Base-by-base conservation (phyloP, 1,284 basidiomycete genomes). In the Leccinum griseonigrum region DNA sequence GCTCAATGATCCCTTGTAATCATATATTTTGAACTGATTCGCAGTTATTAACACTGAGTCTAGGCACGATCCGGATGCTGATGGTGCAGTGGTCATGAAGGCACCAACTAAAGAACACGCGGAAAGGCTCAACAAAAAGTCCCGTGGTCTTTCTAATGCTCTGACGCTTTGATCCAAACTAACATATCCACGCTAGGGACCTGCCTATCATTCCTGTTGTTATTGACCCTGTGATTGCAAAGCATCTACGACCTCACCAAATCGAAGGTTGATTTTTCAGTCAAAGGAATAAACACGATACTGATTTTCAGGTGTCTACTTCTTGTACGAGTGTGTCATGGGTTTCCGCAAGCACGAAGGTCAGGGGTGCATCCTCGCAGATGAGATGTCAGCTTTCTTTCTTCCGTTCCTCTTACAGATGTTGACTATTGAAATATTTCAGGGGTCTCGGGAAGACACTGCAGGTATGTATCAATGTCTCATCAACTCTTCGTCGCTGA, bases 241-340 rank as follows among this genome's bases (percentile, higher is more conserved):
- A 85, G 55, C 84, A 85, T 59, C 84, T 99, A 74, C 84, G 97
- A 53, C 87, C 91, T 3, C 97, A 99, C 77, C 97, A 99, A 73
- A 81, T 85, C 56, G 94, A 97, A 80, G 96, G 96, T 83, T 69
- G 14, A 16, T 28, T 58, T 58, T 54, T 60, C 11, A 5, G 10
- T 38, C 3, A 13, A 53, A 3, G 18, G 3, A 56, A 11, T 48
- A 22, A 54, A 5, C 22, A 56, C 54, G 40, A 53, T 58, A 38
- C 54, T 61, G 32, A 59, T 64, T 48, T 59, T 38, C 61, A 90
- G 90, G 91, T 50, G 83, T 92, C 43, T 83, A 88, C 73, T 99
- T 99, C 75, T 81, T 99, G 80, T 99, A 99, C 74, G 94, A 97
- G 73, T 93, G 91, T 67, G 92, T 97, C 22, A 98, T 98, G 94